Base-by-base conservation (phyloP, 140 eudicot species). In the Stevia rebaudiana region DNA sequence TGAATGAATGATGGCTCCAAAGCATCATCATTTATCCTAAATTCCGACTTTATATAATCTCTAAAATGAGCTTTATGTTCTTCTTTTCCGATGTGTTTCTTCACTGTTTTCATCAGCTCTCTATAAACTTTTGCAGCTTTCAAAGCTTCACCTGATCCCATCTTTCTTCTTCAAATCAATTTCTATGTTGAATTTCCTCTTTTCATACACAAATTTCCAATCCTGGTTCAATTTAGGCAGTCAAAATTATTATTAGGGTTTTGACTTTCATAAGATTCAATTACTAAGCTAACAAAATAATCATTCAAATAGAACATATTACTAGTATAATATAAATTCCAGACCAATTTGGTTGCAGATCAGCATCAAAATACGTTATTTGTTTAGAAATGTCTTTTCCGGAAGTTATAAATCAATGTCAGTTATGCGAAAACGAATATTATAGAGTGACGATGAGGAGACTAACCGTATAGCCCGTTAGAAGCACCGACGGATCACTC, bases 81-180 rank as follows among this genome's bases (percentile, higher is more conserved):
- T 78, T 92, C 90, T 17, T 76, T 80, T 11, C 90, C 97, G 35
- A 88, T 70, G 75, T 88, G 87, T 67, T 88, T 81, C 86, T 81
- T 88, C 67, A 83, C 92, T 12, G 98, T 73, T 78, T 81, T 92
- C 54, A 88, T 82, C 21, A 92, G 75, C 63, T 76, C 67, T 55
- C 94, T 80, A 51, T 85, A 92, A 42, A 79, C 84, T 63, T 62
- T 79, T 0, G 72, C 83, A 57, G 79, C 91, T 59, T 67, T 79
- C 51, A 82, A 65, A 6, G 79, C 91, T 79, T 79, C 77, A 24
- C 79, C 35, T 0, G 91, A 69, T 17, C 81, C 85, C 97, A 84
- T 86, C 61, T 58, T 67, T 50, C 13, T 40, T 25, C 46, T 37
- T 74, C 56, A 46, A 53, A 60, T 40, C 44, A n/a, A 50, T 24